Conservation (phyloP, 225 moss, liverwort and hornwort genomes). For the Bryoerythrophyllum caledonicum region DNA sequence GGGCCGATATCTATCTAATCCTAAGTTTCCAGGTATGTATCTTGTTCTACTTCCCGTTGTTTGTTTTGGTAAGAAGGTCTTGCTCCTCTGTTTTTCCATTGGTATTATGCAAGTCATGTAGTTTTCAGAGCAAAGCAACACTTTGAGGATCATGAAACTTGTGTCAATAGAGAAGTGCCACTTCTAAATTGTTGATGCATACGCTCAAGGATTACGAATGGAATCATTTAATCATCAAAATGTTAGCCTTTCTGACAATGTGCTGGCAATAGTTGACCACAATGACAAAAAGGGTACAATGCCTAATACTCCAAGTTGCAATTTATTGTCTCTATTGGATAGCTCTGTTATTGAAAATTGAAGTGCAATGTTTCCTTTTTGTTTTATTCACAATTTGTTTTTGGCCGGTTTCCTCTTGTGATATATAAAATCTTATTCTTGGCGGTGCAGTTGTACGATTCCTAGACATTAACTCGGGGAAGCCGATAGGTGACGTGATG, state of each 20-base stretch:
- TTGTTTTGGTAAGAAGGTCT: not conserved
- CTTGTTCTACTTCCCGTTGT: not conserved
- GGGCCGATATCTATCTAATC: slow-evolving; percentile 74
- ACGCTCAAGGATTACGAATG: slow-evolving; percentile 44
- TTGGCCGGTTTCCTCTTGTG: not conserved
- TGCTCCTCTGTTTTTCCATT: not conserved
- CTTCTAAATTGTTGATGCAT: not conserved
- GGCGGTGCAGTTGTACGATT: slow-evolving; percentile 58
- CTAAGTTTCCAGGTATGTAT: slow-evolving; percentile 73
- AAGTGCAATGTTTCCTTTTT: not conserved
- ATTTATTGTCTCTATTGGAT: not conserved
- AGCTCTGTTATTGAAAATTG: not conserved
- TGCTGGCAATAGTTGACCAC: slow-evolving; percentile 61
- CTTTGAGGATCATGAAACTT: not conserved
- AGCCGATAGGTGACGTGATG: slow-evolving; percentile 55
- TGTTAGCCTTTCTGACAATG: slow-evolving; percentile 70
- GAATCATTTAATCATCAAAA: slow-evolving; percentile 81
- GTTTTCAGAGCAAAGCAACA: not conserved
- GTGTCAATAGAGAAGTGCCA: not conserved
- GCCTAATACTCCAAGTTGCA: not conserved
- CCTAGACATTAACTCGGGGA: slow-evolving; percentile 61
- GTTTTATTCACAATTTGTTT: not conserved
- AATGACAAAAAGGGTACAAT: slow-evolving; percentile 64
- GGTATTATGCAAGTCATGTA: not conserved
- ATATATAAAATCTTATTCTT: not conserved